Conservation (phyloP, 441 rosid genomes). For the Corymbia calophylla region DNA sequence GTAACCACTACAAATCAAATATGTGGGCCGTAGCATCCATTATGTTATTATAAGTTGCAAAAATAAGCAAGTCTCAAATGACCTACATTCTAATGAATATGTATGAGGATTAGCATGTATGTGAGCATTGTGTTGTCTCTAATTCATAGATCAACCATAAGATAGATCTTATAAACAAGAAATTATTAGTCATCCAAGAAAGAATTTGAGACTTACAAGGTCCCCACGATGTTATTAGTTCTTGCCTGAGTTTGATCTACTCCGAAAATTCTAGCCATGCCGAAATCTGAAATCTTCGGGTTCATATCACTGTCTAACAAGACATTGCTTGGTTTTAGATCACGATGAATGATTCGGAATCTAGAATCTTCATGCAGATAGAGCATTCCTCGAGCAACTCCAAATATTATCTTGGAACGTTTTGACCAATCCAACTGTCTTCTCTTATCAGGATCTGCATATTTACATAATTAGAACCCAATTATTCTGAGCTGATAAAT, state of each 20-base stretch:
- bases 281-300: background rate
- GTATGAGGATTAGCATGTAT: no score
- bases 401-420: background rate
- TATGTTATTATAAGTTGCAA: background rate
- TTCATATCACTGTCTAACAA: background rate
- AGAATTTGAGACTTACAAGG: background rate
- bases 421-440: background rate
- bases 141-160: no score
- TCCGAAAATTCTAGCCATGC: background rate
- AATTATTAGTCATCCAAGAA: no score
- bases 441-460: background rate
- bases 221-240: background rate
- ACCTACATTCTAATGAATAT: no score
- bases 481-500: background rate
- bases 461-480: rapidly evolving
- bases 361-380: rapidly evolving
- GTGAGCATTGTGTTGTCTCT: no score
- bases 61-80: background rate
- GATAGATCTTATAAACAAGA: no score
- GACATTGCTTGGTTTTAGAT: background rate
- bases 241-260: background rate
- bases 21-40: background rate
- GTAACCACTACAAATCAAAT: background rate
- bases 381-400: background rate
- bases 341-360: background rate